These are phyloP conservation scores for Sporothrix phasma DNA, from an alignment of 2,329 filamentous ascomycete species.

Conservation along the genomic window DNA sequence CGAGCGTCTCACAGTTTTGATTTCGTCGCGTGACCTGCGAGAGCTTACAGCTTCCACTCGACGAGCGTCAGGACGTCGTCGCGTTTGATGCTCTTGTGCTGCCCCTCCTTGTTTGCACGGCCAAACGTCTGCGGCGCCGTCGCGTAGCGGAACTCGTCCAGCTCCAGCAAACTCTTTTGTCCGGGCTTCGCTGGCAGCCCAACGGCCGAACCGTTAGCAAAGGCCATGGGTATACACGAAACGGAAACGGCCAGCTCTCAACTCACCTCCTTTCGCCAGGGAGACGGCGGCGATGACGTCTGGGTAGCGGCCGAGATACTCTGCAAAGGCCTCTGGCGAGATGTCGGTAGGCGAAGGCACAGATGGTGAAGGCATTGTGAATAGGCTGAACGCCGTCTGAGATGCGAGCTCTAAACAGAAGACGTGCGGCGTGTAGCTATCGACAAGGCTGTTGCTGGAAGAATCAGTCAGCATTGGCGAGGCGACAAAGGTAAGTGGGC, in stretches of 20 bases:
- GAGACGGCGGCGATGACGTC: slow-evolving; percentile 37
- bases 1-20: too few species aligned
- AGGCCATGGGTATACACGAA: too few species aligned
- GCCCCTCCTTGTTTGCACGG: slow-evolving; percentile 18
- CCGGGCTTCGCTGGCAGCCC: slow-evolving; percentile 38
- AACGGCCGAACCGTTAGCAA: slow-evolving; percentile 18
- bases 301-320: slow-evolving; percentile 15
- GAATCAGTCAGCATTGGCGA: background rate
- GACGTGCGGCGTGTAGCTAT: background rate
- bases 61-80: slow-evolving; percentile 51
- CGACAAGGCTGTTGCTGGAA: background rate
- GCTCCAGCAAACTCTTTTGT: slow-evolving; percentile 42
- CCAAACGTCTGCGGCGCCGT: slow-evolving; percentile 41
- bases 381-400: background rate
- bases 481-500: background rate
- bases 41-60: slow-evolving; percentile 60
- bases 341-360: slow-evolving; percentile 9
- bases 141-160: slow-evolving; percentile 52
- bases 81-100: slow-evolving; percentile 37
- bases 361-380: background rate
- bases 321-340: slow-evolving; percentile 5
- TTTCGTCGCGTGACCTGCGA: too few species aligned
- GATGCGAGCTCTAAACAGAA: background rate
- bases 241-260: background rate
- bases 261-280: slow-evolving; percentile 33